phyloP scores from a whole-genome alignment of 2,329 filamentous ascomycete species.

The Colletotrichum coccodes region DNA sequence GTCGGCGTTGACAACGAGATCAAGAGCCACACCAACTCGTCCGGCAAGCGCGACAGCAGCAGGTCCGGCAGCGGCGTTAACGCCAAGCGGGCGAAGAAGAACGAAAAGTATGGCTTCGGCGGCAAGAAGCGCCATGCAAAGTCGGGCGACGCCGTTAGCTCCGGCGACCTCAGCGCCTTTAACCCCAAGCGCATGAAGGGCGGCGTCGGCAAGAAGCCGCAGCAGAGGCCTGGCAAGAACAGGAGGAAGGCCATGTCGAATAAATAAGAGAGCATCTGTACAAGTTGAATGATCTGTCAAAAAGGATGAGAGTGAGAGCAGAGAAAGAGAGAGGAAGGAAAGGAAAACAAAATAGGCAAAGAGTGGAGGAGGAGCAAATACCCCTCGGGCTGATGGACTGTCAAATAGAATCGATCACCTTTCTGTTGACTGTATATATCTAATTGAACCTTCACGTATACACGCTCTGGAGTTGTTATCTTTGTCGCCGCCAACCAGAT shows the following conservation, averaged over 20 bases:
- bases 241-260: slow-evolving; percentile 57
- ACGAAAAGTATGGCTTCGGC: slow-evolving; percentile 93
- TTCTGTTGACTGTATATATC: slow-evolving; percentile 5
- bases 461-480: not conserved
- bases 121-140: slow-evolving; percentile 94
- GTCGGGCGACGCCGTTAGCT: slow-evolving; percentile 88
- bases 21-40: slow-evolving; percentile 57
- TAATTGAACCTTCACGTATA: not conserved
- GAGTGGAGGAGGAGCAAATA: slow-evolving; percentile 12
- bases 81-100: slow-evolving; percentile 89
- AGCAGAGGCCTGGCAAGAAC: slow-evolving; percentile 60
- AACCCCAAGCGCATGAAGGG: slow-evolving; percentile 88
- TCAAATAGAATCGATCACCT: not conserved
- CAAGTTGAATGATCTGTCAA: not conserved
- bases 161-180: slow-evolving; percentile 83
- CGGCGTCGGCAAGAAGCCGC: slow-evolving; percentile 48
- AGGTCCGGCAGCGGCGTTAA: slow-evolving; percentile 55
- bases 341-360: not conserved
- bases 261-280: slow-evolving; percentile 8
- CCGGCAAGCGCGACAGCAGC: slow-evolving; percentile 46
- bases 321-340: not conserved
- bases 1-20: slow-evolving; percentile 81
- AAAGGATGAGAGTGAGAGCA: no score
- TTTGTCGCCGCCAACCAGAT: not conserved
- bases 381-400: slow-evolving; percentile 7